Conservation (phyloP, 75 land plant genomes). For the Cryptomeria japonica region DNA sequence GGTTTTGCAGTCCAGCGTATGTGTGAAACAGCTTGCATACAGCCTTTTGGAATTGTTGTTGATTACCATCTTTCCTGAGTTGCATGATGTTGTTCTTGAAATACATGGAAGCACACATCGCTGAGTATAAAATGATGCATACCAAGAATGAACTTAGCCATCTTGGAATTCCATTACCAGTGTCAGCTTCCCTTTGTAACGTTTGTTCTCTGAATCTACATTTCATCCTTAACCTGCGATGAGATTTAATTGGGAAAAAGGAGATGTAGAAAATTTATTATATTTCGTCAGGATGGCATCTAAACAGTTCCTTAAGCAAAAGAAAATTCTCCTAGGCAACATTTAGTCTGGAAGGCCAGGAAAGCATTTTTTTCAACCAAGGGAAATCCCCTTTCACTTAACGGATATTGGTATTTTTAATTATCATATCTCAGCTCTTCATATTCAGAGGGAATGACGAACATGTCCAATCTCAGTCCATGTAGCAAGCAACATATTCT, state of each 20-base stretch:
- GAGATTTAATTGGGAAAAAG: neutral
- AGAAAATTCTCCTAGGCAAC: neutral
- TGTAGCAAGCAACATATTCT: neutral
- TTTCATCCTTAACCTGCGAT: neutral
- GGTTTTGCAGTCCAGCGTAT: slow-evolving; percentile 74
- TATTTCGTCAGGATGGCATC: neutral
- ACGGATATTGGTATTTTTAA: neutral
- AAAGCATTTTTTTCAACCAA: neutral
- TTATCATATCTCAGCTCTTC: neutral
- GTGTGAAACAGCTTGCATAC: slow-evolving; percentile 93
- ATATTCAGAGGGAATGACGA: neutral
- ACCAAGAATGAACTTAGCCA: neutral
- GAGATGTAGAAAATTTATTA: neutral
- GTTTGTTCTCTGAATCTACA: neutral
- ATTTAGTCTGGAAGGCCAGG: neutral
- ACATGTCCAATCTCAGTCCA: neutral
- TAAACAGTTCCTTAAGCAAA: neutral
- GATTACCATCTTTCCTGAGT: slow-evolving; percentile 84
- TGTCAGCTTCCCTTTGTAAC: neutral
- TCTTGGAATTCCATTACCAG: neutral
- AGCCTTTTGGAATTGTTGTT: slow-evolving; percentile 68
- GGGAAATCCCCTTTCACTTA: neutral
- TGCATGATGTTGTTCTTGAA: slow-evolving; percentile 51
- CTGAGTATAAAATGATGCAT: neutral
- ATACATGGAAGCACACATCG: slow-evolving; percentile 35